Evolutionary conservation across 148 eudicot genomes (phyloP).

Genomic region (Silene latifolia): DNA sequence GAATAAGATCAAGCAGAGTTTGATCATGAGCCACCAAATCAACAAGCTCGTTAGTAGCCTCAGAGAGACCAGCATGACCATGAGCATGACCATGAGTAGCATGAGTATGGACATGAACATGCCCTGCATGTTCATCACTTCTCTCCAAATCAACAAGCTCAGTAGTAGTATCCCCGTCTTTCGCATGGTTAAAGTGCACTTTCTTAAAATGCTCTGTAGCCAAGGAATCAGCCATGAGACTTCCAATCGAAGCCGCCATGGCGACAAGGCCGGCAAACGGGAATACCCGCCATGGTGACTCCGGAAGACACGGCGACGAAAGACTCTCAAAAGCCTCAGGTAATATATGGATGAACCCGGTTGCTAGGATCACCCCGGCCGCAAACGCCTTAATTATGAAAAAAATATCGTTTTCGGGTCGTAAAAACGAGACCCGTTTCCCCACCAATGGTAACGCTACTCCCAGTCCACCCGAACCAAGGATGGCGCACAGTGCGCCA

Average conservation of each 20-base stretch:
- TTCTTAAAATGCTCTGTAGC: conserved; percentile 59
- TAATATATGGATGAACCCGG: conserved; percentile 77
- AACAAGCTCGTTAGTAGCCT: too few relatives aligned
- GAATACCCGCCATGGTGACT: conserved; percentile 53
- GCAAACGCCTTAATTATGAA: conserved; percentile 87
- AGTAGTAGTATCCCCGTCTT: neutral
- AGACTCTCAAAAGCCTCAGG: conserved; percentile 68
- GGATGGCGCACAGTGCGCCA: conserved; percentile 50
- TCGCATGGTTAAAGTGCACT: conserved; percentile 34
- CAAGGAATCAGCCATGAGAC: conserved; percentile 59
- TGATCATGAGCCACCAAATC: conserved; percentile 3
- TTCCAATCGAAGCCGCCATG: conserved; percentile 66
- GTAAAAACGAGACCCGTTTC: conserved; percentile 14
- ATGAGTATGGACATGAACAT: conserved; percentile 53
- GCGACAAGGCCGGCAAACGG: conserved; percentile 71
- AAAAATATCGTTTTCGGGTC: conserved; percentile 41
- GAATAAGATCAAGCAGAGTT: conserved; percentile 39
- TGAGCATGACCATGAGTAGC: conserved; percentile 64
- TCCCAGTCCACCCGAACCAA: conserved; percentile 51
- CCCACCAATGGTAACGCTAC: conserved; percentile 58
- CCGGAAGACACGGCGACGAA: conserved; percentile 53
- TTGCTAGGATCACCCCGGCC: conserved; percentile 75
- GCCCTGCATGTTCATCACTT: conserved; percentile 35
- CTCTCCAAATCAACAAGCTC: conserved; percentile 23
- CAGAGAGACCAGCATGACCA: conserved; percentile 36